Conservation (phyloP, 352 stramenopile species). For the Pythium brassicae region DNA sequence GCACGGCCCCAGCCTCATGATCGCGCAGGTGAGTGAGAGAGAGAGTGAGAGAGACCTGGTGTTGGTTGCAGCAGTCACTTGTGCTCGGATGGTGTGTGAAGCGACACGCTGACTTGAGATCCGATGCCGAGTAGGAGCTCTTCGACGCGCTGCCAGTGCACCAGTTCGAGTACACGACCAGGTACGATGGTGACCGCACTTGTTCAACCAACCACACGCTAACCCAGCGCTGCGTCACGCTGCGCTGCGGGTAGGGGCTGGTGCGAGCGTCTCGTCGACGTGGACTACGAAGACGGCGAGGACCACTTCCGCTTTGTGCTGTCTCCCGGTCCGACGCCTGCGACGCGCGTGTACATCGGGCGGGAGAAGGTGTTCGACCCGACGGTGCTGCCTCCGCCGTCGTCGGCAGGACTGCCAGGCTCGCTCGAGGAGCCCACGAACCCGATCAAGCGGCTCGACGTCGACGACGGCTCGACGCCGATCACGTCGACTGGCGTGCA, state of each 20-base stretch:
- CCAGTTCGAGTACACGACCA: conserved; percentile 93
- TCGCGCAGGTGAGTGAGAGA: conserved; percentile 57
- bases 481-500: conserved; percentile 54
- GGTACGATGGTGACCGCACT: conserved; percentile 23
- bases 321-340: conserved; percentile 88
- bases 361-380: conserved; percentile 79
- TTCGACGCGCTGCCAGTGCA: conserved; percentile 94
- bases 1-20: conserved; percentile 78
- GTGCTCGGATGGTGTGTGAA: not conserved
- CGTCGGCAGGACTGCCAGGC: not conserved
- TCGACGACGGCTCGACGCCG: conserved; percentile 32
- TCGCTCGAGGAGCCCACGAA: conserved; percentile 17
- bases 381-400: conserved; percentile 16
- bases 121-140: conserved; percentile 61
- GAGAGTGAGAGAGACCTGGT: not conserved
- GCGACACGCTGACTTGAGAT: not conserved
- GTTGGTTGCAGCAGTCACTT: not conserved
- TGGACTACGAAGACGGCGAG: conserved; percentile 71
- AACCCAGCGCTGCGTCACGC: too few relatives aligned
- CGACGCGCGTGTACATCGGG: conserved; percentile 86
- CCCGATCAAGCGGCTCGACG: conserved; percentile 45
- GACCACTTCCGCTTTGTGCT: conserved; percentile 94
- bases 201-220: too few relatives aligned
- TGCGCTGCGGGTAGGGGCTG: conserved; percentile 86
- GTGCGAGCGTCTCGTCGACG: conserved; percentile 94